phyloP scores from a whole-genome alignment of 202 grass and related monocot species.

The Zizania palustris region DNA sequence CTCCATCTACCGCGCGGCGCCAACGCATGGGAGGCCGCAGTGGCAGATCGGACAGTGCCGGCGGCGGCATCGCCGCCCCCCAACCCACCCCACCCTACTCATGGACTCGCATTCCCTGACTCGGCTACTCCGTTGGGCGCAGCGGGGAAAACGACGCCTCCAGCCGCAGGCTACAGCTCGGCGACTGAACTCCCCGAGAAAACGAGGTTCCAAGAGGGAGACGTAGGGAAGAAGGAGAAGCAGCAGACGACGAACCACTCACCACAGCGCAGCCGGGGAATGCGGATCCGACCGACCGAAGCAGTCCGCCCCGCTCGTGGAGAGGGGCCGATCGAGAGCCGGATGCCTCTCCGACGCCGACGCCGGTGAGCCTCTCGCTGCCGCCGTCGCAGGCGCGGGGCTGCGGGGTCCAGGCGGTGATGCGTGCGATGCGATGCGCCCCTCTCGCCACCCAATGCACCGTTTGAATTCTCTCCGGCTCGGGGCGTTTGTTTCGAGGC shows the following conservation, averaged over 20 bases:
- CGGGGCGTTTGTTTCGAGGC: not conserved
- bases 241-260: not conserved
- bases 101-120: not conserved
- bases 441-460: too few species aligned
- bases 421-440: too few species aligned
- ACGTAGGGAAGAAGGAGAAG: not conserved
- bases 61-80: not conserved
- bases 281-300: not conserved
- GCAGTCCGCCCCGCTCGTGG: not conserved
- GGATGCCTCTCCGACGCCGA: too few species aligned
- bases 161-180: not conserved
- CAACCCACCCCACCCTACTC: too few species aligned
- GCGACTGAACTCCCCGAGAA: not conserved
- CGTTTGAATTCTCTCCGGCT: slow-evolving; percentile 47
- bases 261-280: slow-evolving; percentile 15
- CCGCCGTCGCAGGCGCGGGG: too few species aligned
- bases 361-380: too few species aligned
- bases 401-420: too few species aligned
- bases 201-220: not conserved
- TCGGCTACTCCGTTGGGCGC: not conserved
- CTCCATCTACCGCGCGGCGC: not conserved
- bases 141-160: not conserved
- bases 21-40: not conserved
- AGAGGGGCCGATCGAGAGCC: not conserved
- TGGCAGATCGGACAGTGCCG: slow-evolving; percentile 10